Evolutionary conservation across 2,329 filamentous ascomycete genomes (phyloP).

Genomic region (Malbranchea cinnamomea): DNA sequence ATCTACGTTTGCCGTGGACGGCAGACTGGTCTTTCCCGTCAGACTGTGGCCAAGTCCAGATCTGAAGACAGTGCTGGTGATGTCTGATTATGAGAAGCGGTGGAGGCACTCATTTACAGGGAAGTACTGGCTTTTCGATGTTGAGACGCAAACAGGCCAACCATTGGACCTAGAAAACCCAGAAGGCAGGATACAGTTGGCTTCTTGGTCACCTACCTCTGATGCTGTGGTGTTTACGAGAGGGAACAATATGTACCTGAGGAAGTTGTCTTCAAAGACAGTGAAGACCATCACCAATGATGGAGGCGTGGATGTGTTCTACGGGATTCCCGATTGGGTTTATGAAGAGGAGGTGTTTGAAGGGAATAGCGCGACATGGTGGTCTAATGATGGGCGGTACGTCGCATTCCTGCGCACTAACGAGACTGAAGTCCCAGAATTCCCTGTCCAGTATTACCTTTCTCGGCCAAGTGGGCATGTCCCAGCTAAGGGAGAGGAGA

Average conservation of each 20-base stretch:
- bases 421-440: constrained; percentile 81
- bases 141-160: constrained; percentile 60
- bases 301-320: constrained; percentile 78
- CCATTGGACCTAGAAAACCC: constrained; percentile 58
- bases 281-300: constrained; percentile 68
- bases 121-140: constrained; percentile 83
- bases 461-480: constrained; percentile 64
- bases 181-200: constrained; percentile 59
- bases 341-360: constrained; percentile 78
- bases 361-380: constrained; percentile 80
- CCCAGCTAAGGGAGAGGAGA: constrained; percentile 58
- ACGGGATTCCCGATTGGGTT: constrained; percentile 95
- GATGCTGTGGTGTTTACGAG: constrained; percentile 80
- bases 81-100: constrained; percentile 55
- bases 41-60: constrained; percentile 65
- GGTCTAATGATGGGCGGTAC: constrained; percentile 78
- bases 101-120: constrained; percentile 86
- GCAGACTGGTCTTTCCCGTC: constrained; percentile 39
- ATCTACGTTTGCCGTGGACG: constrained; percentile 45
- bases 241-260: constrained; percentile 79
- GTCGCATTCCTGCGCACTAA: constrained; percentile 88
- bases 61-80: constrained; percentile 72
- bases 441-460: constrained; percentile 85
- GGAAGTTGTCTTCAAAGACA: constrained; percentile 45
- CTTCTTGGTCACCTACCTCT: constrained; percentile 76